Evolutionary conservation across 148 eudicot species (phyloP).

Genomic region (Bassia scoparia): DNA sequence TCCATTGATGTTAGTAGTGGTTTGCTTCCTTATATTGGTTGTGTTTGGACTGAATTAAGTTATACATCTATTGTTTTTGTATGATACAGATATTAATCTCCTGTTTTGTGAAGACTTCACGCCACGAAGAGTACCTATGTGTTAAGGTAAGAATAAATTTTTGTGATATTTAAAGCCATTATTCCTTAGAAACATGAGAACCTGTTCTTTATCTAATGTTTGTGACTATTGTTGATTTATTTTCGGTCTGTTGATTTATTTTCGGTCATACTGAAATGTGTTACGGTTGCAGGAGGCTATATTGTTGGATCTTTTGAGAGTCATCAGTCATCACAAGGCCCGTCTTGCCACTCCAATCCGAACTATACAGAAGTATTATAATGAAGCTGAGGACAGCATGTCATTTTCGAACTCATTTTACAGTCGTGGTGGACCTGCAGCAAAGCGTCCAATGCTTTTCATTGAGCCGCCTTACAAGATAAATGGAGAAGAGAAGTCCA

Average conservation of each 20-base stretch:
- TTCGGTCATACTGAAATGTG: neutral
- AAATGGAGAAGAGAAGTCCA: conserved; percentile 76
- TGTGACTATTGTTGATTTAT: too few species aligned
- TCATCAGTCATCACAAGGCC: conserved; percentile 79
- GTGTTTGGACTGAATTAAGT: conserved; percentile 2
- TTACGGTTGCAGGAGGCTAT: conserved; percentile 65
- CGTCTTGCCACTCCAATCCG: conserved; percentile 95
- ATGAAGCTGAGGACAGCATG: conserved; percentile 60
- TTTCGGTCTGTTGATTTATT: too few species aligned
- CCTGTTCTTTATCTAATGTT: too few species aligned
- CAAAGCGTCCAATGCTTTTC: conserved; percentile 58
- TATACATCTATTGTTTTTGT: neutral
- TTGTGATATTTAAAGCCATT: too few species aligned
- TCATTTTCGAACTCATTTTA: conserved; percentile 58
- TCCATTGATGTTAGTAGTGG: neutral
- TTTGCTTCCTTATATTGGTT: neutral
- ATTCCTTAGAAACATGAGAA: too few species aligned
- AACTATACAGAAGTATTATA: conserved; percentile 64
- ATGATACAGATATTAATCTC: conserved; percentile 67
- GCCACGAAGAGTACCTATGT: conserved; percentile 73
- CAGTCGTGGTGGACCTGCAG: conserved; percentile 44
- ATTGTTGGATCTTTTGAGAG: conserved; percentile 81
- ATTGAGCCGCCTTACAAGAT: conserved; percentile 72
- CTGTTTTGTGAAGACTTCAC: conserved; percentile 93
- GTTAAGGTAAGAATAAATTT: conserved; percentile 57